A percentile compares a stretch with the other conserved stretches of the same genome.
Conservation (phyloP, 768 basidiomycete genomes). For the Amanita exitialis region DNA sequence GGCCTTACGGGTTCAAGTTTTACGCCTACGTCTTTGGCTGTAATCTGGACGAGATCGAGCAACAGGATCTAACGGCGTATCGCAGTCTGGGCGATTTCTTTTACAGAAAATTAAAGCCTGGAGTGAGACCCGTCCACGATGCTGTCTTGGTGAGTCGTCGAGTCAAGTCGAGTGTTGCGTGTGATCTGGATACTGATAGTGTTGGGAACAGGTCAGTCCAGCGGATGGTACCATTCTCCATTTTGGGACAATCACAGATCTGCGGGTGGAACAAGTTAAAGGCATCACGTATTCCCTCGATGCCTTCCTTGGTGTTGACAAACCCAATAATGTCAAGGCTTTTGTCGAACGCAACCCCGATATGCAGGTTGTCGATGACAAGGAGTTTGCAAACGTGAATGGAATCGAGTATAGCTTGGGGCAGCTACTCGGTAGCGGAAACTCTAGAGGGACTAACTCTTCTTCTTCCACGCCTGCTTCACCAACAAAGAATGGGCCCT, state of each 20-base stretch:
- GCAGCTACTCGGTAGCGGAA: conserved; percentile 49
- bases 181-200: background rate
- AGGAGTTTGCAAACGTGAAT: conserved; percentile 92
- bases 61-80: conserved; percentile 67
- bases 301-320: conserved; percentile 77
- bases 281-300: conserved; percentile 96
- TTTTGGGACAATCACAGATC: conserved; percentile 73
- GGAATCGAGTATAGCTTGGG: conserved; percentile 94
- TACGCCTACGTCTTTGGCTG: conserved; percentile 90
- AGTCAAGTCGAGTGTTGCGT: background rate
- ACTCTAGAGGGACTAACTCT: conserved; percentile 24
- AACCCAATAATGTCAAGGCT: conserved; percentile 32
- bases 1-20: conserved; percentile 80
- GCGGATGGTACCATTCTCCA: conserved; percentile 92
- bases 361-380: conserved; percentile 65
- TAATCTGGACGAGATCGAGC: conserved; percentile 86
- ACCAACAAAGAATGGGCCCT: background rate
- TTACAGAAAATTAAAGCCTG: conserved; percentile 78
- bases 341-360: conserved; percentile 33
- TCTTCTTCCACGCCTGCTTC: conserved; percentile 17
- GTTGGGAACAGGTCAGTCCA: conserved; percentile 62
- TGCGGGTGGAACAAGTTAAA: conserved; percentile 92
- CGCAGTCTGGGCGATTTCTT: conserved; percentile 92
- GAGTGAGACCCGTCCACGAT: conserved; percentile 69
- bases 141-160: conserved; percentile 51